phyloP scores from a whole-genome alignment of 176 grass and related monocot genomes.

The Oryza rufipogon region DNA sequence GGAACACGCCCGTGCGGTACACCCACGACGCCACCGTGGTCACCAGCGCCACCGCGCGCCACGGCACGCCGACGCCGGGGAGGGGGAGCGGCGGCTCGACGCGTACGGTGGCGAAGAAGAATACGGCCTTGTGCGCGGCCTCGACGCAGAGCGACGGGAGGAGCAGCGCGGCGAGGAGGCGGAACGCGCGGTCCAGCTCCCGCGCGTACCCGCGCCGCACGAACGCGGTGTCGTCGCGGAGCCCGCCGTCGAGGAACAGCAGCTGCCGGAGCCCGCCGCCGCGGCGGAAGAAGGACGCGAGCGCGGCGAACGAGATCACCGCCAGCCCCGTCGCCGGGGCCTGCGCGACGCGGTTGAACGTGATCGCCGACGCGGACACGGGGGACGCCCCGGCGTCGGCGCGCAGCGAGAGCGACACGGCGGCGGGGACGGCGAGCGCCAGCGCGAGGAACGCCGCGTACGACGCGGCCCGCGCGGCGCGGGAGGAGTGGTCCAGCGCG shows the following conservation, averaged over 20 bases:
- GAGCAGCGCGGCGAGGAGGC: slow-evolving; percentile 64
- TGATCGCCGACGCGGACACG: slow-evolving; percentile 43
- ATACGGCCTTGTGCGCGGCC: slow-evolving; percentile 68
- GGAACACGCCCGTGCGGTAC: slow-evolving; percentile 81
- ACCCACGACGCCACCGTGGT: slow-evolving; percentile 80
- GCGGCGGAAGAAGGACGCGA: slow-evolving; percentile 68
- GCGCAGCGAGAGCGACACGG: slow-evolving; percentile 49
- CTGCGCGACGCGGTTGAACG: slow-evolving; percentile 70
- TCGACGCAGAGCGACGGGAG: slow-evolving; percentile 77
- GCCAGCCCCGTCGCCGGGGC: slow-evolving; percentile 67
- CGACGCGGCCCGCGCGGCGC: slow-evolving; percentile 42
- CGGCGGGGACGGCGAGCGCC: slow-evolving; percentile 54
- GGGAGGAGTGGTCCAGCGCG: slow-evolving; percentile 75
- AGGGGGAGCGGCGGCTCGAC: slow-evolving; percentile 12
- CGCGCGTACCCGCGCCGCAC: slow-evolving; percentile 61
- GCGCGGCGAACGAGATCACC: slow-evolving; percentile 65
- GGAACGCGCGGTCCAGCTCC: slow-evolving; percentile 85
- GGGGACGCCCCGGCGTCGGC: slow-evolving; percentile 31
- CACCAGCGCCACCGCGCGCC: slow-evolving; percentile 52
- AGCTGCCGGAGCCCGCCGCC: slow-evolving; percentile 66
- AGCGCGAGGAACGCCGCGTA: slow-evolving; percentile 66
- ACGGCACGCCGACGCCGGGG: slow-evolving; percentile 9
- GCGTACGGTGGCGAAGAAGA: slow-evolving; percentile 79
- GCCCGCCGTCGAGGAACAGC: slow-evolving; percentile 80
- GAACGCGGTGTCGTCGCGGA: slow-evolving; percentile 62